Evolutionary conservation across 139 green algal species (phyloP), one percentile per base, ranked within the genome.

Genomic region (Micromonas commoda): DNA sequence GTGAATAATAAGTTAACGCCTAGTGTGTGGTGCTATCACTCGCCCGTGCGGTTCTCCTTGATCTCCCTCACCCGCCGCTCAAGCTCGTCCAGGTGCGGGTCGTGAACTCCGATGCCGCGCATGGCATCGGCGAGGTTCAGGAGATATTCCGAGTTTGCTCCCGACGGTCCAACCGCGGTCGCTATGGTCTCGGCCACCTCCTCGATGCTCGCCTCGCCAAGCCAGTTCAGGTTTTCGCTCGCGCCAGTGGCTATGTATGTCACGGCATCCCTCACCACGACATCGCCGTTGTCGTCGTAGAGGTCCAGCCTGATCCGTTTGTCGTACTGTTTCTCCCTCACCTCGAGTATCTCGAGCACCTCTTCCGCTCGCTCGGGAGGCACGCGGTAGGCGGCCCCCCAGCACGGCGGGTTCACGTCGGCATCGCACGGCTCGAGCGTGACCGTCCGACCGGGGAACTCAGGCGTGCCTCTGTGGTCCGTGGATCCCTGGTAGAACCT

Each of bases 241-340:
- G 6, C 26, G n/a, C 26, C 16, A 21, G 73, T 78, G 29, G 52
- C 73, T 24, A 78, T 78, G n/a, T 70, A 78, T 1, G 26, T 60
- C 28, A 78, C 51, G n/a, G 52, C 73, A 2, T 66, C 69, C 69
- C 20, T 29, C 20, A 53, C 37, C 21, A 76, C 37, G 24, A 65
- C 24, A 3, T 52, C 51, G 52, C 51, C 73, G 26, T 3, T 33
- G n/a, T 24, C 52, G 26, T 69, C 73, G 13, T 71, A 89, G 19
- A 92, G 54, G 39, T 87, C 78, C 29, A 89, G 77, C 0, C 57
- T 24, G 45, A 81, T 70, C 0, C 88, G 81, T 3, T 85, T 51
- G 54, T 96, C 90, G 77, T 96, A 96, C 84, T 96, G 86, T 82
- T 96, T 96, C 63, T 96, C 91, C 54, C 91, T 75, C 82, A 86